Evolutionary conservation across 2,329 filamentous ascomycete species (phyloP), one percentile per base, ranked within the genome.

Genomic region (Sarocladium brachiariae): DNA sequence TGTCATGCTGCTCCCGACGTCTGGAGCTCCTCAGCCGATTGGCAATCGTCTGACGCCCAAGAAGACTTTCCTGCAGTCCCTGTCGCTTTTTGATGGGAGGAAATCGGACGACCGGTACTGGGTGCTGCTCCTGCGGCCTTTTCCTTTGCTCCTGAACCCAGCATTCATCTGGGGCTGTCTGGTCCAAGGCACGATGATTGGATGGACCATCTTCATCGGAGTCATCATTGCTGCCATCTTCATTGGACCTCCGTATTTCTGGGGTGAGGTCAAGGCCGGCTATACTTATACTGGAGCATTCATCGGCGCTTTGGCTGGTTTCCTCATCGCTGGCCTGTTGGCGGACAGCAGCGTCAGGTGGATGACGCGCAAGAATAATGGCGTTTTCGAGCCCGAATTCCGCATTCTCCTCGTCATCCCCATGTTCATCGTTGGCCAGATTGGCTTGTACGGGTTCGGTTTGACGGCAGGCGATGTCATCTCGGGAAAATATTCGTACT

Each of bases 161-260:
- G 88, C 87, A 7, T 89, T 96, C 58, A 67, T 95, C 35, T 96
- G 89, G 87, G 76, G 74, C 21, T 76, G 74, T 59, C 73, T 96
- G 3, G 88, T 91, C 47, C 46, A 49, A 24, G 91, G 91, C 14
- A 81, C 87, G 4, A 81, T 96, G 62, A 96, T 96, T 61, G 92
- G 91, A 56, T 97, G 92, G 91, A 95, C 91, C 1, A 88, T 96
- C 14, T 89, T 96, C 62, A 92, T 95, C 56, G 87, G 88, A 51
- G 85, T 93, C 54, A 82, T 93, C 57, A 71, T 95, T 41, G 86
- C 84, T n/a, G 81, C 84, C 53, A 84, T 95, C 57, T 92, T 93
- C 70, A 77, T 95, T 43, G 84, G 85, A 2, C 84, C 86, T 2
- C 88, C 89, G 1, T 79, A 91, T 35, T 93, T 83, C 73, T 96